These are phyloP conservation scores for Polytrichum commune DNA, from an alignment of 225 moss, liverwort and hornwort species.

Conservation along the genomic window DNA sequence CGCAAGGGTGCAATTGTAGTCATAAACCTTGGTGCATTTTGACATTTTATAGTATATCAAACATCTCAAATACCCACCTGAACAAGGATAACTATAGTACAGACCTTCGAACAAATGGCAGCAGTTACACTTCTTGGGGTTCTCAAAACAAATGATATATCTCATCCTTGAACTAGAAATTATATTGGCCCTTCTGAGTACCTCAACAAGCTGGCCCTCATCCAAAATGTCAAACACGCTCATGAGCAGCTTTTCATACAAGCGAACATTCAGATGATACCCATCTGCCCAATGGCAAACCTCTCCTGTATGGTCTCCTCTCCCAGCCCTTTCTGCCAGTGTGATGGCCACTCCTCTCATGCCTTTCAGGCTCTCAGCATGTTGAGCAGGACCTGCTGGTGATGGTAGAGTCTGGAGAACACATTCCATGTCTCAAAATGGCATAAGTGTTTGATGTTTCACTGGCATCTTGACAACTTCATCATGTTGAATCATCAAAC, in stretches of 20 bases:
- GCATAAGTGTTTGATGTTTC: neutral
- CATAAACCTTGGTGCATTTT: no score
- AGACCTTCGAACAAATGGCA: no score
- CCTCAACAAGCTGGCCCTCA: constrained; percentile 92
- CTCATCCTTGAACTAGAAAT: no score
- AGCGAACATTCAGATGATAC: constrained; percentile 87
- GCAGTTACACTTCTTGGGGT: no score
- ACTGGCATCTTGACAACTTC: neutral
- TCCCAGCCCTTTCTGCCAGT: constrained; percentile 77
- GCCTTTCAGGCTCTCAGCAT: constrained; percentile 66
- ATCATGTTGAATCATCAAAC: no score
- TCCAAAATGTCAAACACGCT: constrained; percentile 93
- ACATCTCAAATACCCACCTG: no score
- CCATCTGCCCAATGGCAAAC: constrained; percentile 99
- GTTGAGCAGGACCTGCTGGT: constrained; percentile 80
- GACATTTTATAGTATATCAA: no score
- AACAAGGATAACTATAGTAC: no score
- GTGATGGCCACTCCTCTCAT: constrained; percentile 63
- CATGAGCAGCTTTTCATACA: constrained; percentile 92
- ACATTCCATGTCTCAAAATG: neutral
- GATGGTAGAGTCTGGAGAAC: constrained; percentile 62
- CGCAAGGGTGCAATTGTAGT: no score
- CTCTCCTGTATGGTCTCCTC: constrained; percentile 83
- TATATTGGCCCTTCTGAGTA: constrained; percentile 1
- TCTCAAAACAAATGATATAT: no score